Base-by-base conservation (phyloP, 1,139 yeast species). In the Ogataea hybrid region DNA sequence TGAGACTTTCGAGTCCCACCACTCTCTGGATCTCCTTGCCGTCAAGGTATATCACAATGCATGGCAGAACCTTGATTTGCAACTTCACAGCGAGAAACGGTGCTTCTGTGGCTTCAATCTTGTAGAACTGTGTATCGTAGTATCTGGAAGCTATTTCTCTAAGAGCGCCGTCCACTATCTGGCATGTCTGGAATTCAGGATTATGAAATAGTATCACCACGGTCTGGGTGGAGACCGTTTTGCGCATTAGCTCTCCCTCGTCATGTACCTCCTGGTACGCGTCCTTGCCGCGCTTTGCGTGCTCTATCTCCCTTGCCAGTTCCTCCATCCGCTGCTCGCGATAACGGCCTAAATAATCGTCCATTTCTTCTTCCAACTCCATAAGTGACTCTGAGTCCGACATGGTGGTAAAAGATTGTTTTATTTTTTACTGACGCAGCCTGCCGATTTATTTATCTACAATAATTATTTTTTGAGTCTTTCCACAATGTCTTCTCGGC, bases 41-140 rank as follows among this genome's bases (percentile, higher is more conserved):
- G 23, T 72, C 66, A 25, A 64, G 65, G 56, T 81, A 86, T n/a
- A 79, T 70, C 2, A 83, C 64, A 5, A 85, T 80, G 53, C 81
- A 82, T 0, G 96, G 96, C 8, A 87, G 68, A 6, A 83, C 81
- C 54, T 82, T 77, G 37, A 87, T 69, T 2, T 69, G 66, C 35
- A 87, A 69, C 54, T 77, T 80, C 2, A 77, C 64, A 4, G 80
- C 87, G 38, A 87, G 64, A 56, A 87, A 87, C 2, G 95, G 89
- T 1, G 90, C 84, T 21, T 73, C 65, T 32, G 70, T 74, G 0
- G 86, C 95, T 44, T 73, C 68, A n/a, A 84, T 72, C 38, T 73
- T 69, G 21, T 79, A 62, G 43, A 84, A 76, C 47, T 70, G 70
- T 2, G 85, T 68, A 1, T 68, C 64, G 28, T 83, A 56, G 60